phyloP scores from a whole-genome alignment of 2,329 filamentous ascomycete species.

The Nigrospora oryzae region DNA sequence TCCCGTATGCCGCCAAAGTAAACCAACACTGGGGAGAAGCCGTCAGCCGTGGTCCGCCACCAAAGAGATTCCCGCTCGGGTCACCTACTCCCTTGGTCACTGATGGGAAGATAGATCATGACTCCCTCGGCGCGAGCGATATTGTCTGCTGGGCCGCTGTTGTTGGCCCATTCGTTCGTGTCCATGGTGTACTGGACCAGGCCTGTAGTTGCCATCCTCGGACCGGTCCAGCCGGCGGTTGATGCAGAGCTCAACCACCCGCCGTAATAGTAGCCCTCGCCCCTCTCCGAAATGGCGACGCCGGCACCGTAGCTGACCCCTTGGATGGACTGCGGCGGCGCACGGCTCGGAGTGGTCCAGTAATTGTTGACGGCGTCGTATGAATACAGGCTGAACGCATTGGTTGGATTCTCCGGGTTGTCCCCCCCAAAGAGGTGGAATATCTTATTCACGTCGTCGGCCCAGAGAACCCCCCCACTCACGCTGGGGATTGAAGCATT shows the following conservation, averaged over 20 bases:
- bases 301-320: constrained; percentile 49
- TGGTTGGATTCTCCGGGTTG: constrained; percentile 31
- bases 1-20: constrained; percentile 54
- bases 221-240: constrained; percentile 39
- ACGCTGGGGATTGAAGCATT: constrained; percentile 43
- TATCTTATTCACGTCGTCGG: constrained; percentile 52
- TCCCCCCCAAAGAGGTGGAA: constrained; percentile 58
- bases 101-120: constrained; percentile 51
- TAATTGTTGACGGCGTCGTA: constrained; percentile 49
- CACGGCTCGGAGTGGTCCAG: constrained; percentile 38
- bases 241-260: constrained; percentile 52
- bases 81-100: constrained; percentile 36
- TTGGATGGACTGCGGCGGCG: constrained; percentile 27
- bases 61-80: neutral
- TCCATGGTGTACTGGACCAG: constrained; percentile 50
- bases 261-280: constrained; percentile 53
- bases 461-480: constrained; percentile 43
- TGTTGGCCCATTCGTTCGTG: constrained; percentile 40
- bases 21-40: constrained; percentile 33
- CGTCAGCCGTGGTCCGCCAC: neutral
- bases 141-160: constrained; percentile 39
- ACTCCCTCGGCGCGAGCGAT: constrained; percentile 48
- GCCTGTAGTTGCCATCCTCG: constrained; percentile 37
- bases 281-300: constrained; percentile 42
- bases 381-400: constrained; percentile 40